Conservation (phyloP, 1,284 basidiomycete genomes). For the Pisolithus thermaeus region DNA sequence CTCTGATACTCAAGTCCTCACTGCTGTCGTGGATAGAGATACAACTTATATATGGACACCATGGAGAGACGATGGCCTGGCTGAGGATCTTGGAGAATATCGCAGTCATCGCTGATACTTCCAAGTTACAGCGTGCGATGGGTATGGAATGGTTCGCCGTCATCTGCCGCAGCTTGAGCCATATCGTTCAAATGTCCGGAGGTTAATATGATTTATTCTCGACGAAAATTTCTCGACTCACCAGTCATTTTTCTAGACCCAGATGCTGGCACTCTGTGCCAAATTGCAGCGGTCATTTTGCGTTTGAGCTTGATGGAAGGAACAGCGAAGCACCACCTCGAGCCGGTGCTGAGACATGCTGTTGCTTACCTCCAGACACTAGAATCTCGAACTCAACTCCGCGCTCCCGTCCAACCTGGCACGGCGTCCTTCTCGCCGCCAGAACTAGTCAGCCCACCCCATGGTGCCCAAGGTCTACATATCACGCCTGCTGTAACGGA, state of each 20-base stretch:
- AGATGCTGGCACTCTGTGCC: slow-evolving; percentile 21
- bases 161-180: slow-evolving; percentile 46
- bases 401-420: not conserved
- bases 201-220: slow-evolving; percentile 22
- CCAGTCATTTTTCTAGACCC: slow-evolving; percentile 24
- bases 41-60: slow-evolving; percentile 42
- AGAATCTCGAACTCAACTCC: slow-evolving; percentile 28
- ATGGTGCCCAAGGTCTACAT: slow-evolving; percentile 38
- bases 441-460: slow-evolving; percentile 24
- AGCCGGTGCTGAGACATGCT: slow-evolving; percentile 31
- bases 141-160: slow-evolving; percentile 51
- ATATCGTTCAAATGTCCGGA: slow-evolving; percentile 33
- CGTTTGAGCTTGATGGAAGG: slow-evolving; percentile 37
- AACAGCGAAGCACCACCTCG: slow-evolving; percentile 20
- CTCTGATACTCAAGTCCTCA: slow-evolving; percentile 62
- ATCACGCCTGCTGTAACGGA: slow-evolving; percentile 20
- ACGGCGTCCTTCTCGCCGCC: not conserved
- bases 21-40: slow-evolving; percentile 77
- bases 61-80: slow-evolving; percentile 52
- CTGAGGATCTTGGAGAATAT: slow-evolving; percentile 68
- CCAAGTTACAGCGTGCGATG: slow-evolving; percentile 46
- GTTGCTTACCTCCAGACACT: slow-evolving; percentile 30
- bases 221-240: slow-evolving; percentile 1
- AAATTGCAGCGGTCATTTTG: slow-evolving; percentile 34
- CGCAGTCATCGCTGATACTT: slow-evolving; percentile 40